Conservation (phyloP, 2,329 filamentous ascomycete species). For the Lachnum nothofagi region DNA sequence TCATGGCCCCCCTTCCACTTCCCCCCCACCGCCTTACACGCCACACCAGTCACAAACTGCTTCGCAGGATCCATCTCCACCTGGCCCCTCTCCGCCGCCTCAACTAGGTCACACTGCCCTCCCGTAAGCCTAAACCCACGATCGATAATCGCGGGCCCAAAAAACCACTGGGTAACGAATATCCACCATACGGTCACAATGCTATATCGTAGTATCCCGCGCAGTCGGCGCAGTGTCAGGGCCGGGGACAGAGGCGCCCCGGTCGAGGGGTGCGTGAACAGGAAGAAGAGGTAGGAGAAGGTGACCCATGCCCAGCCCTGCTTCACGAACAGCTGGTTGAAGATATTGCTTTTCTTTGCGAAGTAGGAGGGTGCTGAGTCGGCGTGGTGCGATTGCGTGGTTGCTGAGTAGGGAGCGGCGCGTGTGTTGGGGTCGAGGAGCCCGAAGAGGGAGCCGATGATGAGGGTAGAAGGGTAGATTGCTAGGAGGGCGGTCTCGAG, state of each 20-base stretch:
- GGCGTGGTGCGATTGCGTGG: constrained; percentile 58
- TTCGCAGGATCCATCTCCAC: constrained; percentile 42
- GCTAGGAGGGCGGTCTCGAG: constrained; percentile 60
- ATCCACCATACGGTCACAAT: constrained; percentile 76
- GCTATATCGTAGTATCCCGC: constrained; percentile 63
- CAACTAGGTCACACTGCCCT: constrained; percentile 67
- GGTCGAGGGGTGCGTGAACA: constrained; percentile 60
- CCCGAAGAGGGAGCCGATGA: constrained; percentile 78
- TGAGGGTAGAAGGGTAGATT: constrained; percentile 71
- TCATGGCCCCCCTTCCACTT: constrained; percentile 92
- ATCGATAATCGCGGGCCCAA: constrained; percentile 85
- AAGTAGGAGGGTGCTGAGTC: constrained; percentile 75
- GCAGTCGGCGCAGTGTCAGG: constrained; percentile 43
- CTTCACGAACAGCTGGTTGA: constrained; percentile 94
- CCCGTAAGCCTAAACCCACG: constrained; percentile 84
- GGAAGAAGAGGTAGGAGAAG: constrained; percentile 64
- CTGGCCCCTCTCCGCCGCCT: constrained; percentile 43
- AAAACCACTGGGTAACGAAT: constrained; percentile 92
- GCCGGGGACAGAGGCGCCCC: constrained; percentile 38
- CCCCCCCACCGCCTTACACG: constrained; percentile 78
- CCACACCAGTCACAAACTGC: constrained; percentile 63
- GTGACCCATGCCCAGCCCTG: constrained; percentile 91
- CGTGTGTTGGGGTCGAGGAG: constrained; percentile 68
- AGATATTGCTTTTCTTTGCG: constrained; percentile 84
- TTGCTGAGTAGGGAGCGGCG: constrained; percentile 55